These are phyloP conservation scores for Pythium biforme DNA, from an alignment of 352 stramenopile genomes.

Conservation along the genomic window DNA sequence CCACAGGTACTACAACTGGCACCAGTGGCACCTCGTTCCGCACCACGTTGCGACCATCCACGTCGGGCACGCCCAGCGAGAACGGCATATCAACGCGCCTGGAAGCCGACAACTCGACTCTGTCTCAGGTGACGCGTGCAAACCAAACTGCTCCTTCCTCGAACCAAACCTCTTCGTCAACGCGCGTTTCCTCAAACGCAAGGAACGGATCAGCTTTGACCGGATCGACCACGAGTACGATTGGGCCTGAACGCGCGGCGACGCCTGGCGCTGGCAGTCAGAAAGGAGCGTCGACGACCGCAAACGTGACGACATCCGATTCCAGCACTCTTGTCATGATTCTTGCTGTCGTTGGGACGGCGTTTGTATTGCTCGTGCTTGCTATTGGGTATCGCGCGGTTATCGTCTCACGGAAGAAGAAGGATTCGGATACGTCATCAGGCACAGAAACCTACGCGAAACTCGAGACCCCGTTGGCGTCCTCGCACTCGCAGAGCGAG, in stretches of 20 bases:
- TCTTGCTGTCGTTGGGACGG: not conserved
- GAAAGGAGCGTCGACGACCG: not conserved
- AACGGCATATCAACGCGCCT: not conserved
- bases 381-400: not conserved
- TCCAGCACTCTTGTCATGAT: not conserved
- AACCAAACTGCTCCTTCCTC: not conserved
- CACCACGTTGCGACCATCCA: not conserved
- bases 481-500: not conserved
- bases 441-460: not conserved
- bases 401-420: not conserved
- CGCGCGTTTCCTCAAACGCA: not conserved
- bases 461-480: not conserved
- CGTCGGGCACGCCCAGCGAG: not conserved
- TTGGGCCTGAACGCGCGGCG: not conserved
- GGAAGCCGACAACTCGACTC: not conserved
- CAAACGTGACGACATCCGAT: not conserved
- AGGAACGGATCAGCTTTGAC: not conserved
- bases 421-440: not conserved
- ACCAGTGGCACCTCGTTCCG: not conserved
- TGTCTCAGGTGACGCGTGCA: not conserved
- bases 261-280: not conserved
- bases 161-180: not conserved
- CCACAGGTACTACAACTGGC: not conserved
- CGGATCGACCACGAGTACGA: not conserved
- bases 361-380: not conserved